A percentile compares a stretch with the other conserved stretches of the same genome.
Evolutionary conservation across 2,329 filamentous ascomycete genomes (phyloP).

Genomic region (Fusarium chuoi): DNA sequence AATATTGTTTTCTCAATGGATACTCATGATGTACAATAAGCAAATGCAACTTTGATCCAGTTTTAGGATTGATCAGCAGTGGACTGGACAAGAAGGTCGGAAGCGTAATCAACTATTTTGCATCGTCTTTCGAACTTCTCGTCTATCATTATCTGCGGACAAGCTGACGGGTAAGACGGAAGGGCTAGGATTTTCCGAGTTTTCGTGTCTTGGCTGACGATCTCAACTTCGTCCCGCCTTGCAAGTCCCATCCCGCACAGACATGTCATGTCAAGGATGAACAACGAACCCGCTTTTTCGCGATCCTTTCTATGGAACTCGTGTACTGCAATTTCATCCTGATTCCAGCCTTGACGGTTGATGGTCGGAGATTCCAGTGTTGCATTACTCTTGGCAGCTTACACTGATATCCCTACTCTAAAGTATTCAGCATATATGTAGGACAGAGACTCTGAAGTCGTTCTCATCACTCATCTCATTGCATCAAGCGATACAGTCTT

Average conservation of each 20-base stretch:
- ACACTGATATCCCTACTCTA: no score
- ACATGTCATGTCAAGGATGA: not conserved
- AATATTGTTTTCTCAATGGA: accelerated
- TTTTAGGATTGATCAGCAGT: not conserved
- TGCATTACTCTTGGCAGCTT: not conserved
- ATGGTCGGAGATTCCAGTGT: not conserved
- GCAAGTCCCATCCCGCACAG: not conserved
- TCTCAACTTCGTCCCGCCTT: not conserved
- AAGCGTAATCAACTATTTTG: not conserved
- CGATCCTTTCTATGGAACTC: constrained; percentile 3
- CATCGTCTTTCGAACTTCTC: not conserved
- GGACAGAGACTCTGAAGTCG: not conserved
- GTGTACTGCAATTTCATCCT: constrained; percentile 3
- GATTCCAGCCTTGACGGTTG: not conserved
- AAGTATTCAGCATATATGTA: constrained; percentile 1
- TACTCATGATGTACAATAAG: not conserved
- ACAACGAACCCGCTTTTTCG: not conserved
- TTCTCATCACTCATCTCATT: not conserved
- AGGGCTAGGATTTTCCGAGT: not conserved
- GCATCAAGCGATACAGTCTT: not conserved
- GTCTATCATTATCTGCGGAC: not conserved
- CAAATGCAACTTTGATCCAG: not conserved
- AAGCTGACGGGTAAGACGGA: not conserved
- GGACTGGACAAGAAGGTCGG: not conserved
- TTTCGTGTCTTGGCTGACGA: not conserved